Percentiles rank a stretch among this genome's conserved stretches.
Conservation (phyloP, 177 flowering plant species). For the Vitis hybrid region DNA sequence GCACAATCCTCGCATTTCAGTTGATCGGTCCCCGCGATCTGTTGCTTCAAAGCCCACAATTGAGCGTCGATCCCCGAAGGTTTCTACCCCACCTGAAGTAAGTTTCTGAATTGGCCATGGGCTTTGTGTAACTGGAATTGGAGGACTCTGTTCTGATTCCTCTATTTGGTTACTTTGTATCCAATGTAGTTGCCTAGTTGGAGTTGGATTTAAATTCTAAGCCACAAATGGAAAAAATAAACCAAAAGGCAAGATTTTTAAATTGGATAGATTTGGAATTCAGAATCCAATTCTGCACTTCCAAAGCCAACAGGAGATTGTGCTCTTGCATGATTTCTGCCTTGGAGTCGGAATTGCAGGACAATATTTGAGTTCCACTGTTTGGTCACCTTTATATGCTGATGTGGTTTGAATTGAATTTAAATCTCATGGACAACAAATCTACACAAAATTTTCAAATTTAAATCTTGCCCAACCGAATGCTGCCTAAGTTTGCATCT, state of each 20-base stretch:
- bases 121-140: too few species aligned
- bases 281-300: neutral
- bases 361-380: neutral
- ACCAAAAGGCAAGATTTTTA: too few species aligned
- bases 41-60: slow-evolving; percentile 54
- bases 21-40: slow-evolving; percentile 68
- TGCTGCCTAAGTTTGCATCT: too few species aligned
- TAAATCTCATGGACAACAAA: neutral
- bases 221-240: too few species aligned
- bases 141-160: too few species aligned
- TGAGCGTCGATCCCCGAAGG: slow-evolving; percentile 56
- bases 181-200: neutral
- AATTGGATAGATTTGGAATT: too few species aligned
- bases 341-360: too few species aligned
- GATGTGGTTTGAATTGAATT: neutral
- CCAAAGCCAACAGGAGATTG: too few species aligned
- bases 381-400: neutral
- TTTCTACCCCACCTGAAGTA: slow-evolving; percentile 61
- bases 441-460: neutral
- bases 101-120: slow-evolving; percentile 16
- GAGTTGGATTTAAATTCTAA: neutral
- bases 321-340: too few species aligned
- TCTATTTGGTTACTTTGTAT: neutral
- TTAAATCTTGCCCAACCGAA: too few species aligned
- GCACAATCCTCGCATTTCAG: slow-evolving; percentile 55